Base-by-base conservation (phyloP, 805 yeast species). In the Geotrichum ghanense region DNA sequence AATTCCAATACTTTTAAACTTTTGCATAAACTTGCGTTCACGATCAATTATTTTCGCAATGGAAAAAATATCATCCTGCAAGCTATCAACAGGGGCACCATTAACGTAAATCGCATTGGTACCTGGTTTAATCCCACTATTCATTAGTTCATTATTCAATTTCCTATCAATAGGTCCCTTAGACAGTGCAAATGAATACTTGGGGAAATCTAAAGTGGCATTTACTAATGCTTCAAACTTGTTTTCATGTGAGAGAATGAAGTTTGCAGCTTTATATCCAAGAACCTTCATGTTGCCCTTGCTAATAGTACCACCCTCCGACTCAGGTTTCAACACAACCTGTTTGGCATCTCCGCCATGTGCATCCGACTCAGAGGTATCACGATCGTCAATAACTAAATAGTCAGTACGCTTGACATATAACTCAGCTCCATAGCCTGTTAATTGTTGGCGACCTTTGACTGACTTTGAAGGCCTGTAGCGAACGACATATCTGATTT, bases 401-500 rank as follows among this genome's bases (percentile, higher is more conserved):
- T 81, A 79, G 52, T 81, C 86, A 0, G 85, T 76, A 51, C 82
- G 67, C 54, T 83, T 83, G 50, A 83, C 56, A 1, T 79, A 73
- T 41, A 82, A 58, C 41, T 74, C 82, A 16, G 73, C 79, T 1
- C 88, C 92, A 60, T 78, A 86, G 0, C 90, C 92, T 7, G 60
- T 53, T 9, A 65, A 45, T 16, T 44, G 42, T 19, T 49, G 57
- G 12, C 42, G 42, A 22, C 41, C 27, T 17, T 42, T 22, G 1
- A 71, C 41, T 17, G 48, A 1, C 14, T 41, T 14, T 25, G 54
- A 22, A 50, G 83, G 81, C 10, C 76, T 69, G 54, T 87, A 81
- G 53, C 96, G 73, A 82, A 94, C 76, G 2, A 81, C 74, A 59
- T 85, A 83, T 43, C 83, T 71, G 22, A 88, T 58, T 56, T 84